Evolutionary conservation across 441 rosid genomes (phyloP).

Genomic region (Daphne laureola): DNA sequence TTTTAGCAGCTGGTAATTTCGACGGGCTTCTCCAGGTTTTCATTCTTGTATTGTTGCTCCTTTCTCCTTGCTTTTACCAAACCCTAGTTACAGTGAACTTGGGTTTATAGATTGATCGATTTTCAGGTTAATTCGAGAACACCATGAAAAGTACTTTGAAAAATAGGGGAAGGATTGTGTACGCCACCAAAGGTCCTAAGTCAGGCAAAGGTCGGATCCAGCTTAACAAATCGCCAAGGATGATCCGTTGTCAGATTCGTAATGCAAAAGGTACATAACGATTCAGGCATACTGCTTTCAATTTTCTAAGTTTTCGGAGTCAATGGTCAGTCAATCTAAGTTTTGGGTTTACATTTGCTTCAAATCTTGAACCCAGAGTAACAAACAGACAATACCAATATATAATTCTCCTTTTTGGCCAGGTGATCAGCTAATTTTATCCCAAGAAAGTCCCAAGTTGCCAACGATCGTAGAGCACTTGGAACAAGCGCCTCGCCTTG

Average conservation of each 20-base stretch:
- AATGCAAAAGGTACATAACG: slow-evolving; percentile 21
- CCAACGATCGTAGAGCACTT: slow-evolving; percentile 19
- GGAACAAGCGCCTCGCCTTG: slow-evolving; percentile 23
- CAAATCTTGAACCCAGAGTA: slow-evolving; percentile 14
- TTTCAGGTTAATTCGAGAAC: no score
- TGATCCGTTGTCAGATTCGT: slow-evolving; percentile 9
- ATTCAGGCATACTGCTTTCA: slow-evolving; percentile 2
- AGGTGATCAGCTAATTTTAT: slow-evolving; percentile 15
- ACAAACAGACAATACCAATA: slow-evolving; percentile 16
- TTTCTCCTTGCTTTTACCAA: no score
- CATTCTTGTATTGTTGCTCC: no score
- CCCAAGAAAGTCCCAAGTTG: slow-evolving; percentile 15
- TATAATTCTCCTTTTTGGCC: slow-evolving; percentile 16
- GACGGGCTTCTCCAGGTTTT: no score
- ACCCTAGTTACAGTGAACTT: no score
- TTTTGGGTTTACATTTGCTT: background rate
- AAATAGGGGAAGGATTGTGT: slow-evolving; percentile 17
- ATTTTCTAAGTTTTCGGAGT: background rate
- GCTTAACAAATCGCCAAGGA: slow-evolving; percentile 22
- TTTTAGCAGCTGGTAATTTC: no score
- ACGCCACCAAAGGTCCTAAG: slow-evolving; percentile 14
- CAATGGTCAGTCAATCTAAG: background rate
- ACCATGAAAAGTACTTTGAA: slow-evolving; percentile 30
- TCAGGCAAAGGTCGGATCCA: slow-evolving; percentile 12
- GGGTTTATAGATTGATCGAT: no score